These are phyloP conservation scores for Pseudogymnoascus sp. DNA, from an alignment of 2,329 filamentous ascomycete genomes.

Conservation along the genomic window DNA sequence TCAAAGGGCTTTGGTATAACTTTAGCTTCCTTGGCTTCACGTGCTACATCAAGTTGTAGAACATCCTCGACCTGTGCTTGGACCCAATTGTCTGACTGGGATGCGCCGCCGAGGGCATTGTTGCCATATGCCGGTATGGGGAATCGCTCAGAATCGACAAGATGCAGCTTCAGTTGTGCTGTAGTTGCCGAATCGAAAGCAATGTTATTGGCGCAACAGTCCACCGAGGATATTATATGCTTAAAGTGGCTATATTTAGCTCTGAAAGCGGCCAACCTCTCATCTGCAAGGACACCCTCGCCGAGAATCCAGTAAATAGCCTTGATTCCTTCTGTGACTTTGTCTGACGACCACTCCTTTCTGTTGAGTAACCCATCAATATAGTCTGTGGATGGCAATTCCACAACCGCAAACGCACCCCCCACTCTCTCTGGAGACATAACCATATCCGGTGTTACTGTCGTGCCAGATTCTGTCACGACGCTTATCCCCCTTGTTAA, in stretches of 20 bases:
- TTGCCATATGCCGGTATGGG: slow-evolving; percentile 59
- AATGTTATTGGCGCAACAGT: slow-evolving; percentile 68
- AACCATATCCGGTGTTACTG: slow-evolving; percentile 81
- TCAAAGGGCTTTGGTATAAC: slow-evolving; percentile 33
- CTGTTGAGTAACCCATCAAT: slow-evolving; percentile 60
- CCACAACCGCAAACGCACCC: slow-evolving; percentile 68
- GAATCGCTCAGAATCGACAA: slow-evolving; percentile 68
- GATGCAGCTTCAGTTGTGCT: slow-evolving; percentile 60
- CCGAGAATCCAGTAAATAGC: slow-evolving; percentile 78
- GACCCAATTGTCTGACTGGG: neutral
- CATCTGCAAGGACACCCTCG: slow-evolving; percentile 53
- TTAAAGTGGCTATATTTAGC: slow-evolving; percentile 48
- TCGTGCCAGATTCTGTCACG: slow-evolving; percentile 52
- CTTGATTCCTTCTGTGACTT: slow-evolving; percentile 58
- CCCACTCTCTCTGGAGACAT: slow-evolving; percentile 59
- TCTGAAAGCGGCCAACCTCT: slow-evolving; percentile 62
- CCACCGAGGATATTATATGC: slow-evolving; percentile 70
- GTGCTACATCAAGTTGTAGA: slow-evolving; percentile 17
- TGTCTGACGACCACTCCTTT: slow-evolving; percentile 59
- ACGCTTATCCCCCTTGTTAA: slow-evolving; percentile 59
- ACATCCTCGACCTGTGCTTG: slow-evolving; percentile 13
- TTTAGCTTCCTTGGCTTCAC: neutral
- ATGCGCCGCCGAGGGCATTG: neutral
- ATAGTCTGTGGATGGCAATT: slow-evolving; percentile 65
- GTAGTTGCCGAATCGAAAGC: slow-evolving; percentile 57